phyloP scores from a whole-genome alignment of 1,139 yeast species.

The Nakaseomyces kungkrabaensis region DNA sequence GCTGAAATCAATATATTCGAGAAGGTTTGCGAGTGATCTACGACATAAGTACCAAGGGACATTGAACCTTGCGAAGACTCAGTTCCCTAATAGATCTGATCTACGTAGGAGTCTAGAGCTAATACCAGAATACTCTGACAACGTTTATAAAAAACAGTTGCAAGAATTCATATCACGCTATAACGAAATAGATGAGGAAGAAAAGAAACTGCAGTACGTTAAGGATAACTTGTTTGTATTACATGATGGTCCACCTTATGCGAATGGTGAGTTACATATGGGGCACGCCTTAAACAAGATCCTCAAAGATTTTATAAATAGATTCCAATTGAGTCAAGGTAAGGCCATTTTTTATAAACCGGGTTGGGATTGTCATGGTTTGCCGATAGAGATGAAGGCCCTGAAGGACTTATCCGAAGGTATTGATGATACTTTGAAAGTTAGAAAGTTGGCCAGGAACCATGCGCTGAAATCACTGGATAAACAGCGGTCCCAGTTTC shows the following conservation, averaged over 20 bases:
- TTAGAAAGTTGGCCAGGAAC: conserved; percentile 53
- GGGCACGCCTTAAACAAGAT: conserved; percentile 93
- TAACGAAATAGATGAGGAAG: conserved; percentile 3
- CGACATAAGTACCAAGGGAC: conserved; percentile 39
- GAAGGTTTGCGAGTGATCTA: conserved; percentile 1
- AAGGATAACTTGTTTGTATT: conserved; percentile 44
- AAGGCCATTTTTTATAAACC: conserved; percentile 63
- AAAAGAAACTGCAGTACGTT: conserved; percentile 12
- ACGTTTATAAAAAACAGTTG: conserved; percentile 29
- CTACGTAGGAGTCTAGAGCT: conserved; percentile 27
- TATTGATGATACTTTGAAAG: conserved; percentile 33
- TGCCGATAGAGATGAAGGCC: conserved; percentile 89
- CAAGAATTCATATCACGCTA: conserved; percentile 15
- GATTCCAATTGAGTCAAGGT: conserved; percentile 59
- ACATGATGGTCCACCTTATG: conserved; percentile 98
- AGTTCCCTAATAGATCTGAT: conserved; percentile 42
- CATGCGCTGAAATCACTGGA: conserved; percentile 61
- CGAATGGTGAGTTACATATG: conserved; percentile 85
- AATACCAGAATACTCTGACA: conserved; percentile 32
- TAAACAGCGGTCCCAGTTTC: conserved; percentile 54
- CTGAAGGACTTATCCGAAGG: conserved; percentile 29
- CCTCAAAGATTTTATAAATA: conserved; percentile 71
- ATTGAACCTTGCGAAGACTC: conserved; percentile 43
- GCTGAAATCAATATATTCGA: background rate
- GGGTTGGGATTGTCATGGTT: conserved; percentile 99